A percentile compares a stretch with the other conserved stretches of the same genome.
Conservation (phyloP, 2,329 filamentous ascomycete genomes). For the Sarocladium brachiariae region DNA sequence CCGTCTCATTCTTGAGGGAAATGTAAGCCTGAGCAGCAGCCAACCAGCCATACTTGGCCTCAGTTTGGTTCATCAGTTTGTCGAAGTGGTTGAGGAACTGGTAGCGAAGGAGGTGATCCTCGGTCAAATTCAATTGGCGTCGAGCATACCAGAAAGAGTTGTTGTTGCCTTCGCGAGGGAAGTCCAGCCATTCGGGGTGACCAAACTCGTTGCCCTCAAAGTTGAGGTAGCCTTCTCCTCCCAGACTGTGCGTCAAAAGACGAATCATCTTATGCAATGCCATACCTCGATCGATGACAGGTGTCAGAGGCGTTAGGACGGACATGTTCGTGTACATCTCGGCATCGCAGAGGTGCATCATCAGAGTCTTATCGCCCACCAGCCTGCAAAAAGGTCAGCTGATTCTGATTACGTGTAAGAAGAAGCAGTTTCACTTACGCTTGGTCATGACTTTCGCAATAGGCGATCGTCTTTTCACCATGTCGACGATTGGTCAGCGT, state of each 20-base stretch:
- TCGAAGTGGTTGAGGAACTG: slow-evolving; percentile 88
- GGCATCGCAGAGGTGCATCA: slow-evolving; percentile 98
- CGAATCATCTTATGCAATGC: slow-evolving; percentile 96
- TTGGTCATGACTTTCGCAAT: slow-evolving; percentile 96
- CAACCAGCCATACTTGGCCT: slow-evolving; percentile 89
- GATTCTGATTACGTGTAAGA: slow-evolving; percentile 12
- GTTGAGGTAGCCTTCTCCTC: slow-evolving; percentile 95
- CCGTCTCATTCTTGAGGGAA: slow-evolving; percentile 84
- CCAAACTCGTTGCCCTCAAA: slow-evolving; percentile 99
- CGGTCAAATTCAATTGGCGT: slow-evolving; percentile 85
- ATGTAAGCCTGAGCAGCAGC: slow-evolving; percentile 81
- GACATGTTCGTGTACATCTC: slow-evolving; percentile 99
- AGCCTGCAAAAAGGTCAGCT: slow-evolving; percentile 46
- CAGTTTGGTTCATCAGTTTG: slow-evolving; percentile 78
- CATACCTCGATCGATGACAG: slow-evolving; percentile 84
- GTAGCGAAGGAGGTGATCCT: slow-evolving; percentile 81
- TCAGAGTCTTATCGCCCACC: slow-evolving; percentile 91
- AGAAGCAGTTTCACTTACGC: slow-evolving; percentile 60
- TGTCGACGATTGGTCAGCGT: slow-evolving; percentile 89
- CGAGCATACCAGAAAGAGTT: slow-evolving; percentile 95
- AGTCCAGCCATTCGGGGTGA: slow-evolving; percentile 98
- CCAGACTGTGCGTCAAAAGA: slow-evolving; percentile 81
- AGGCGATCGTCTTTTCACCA: slow-evolving; percentile 97
- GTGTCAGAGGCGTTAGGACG: slow-evolving; percentile 70
- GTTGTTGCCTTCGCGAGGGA: slow-evolving; percentile 84